Base-by-base conservation (phyloP, 495 filamentous ascomycete species). In the Terfezia claveryi region DNA sequence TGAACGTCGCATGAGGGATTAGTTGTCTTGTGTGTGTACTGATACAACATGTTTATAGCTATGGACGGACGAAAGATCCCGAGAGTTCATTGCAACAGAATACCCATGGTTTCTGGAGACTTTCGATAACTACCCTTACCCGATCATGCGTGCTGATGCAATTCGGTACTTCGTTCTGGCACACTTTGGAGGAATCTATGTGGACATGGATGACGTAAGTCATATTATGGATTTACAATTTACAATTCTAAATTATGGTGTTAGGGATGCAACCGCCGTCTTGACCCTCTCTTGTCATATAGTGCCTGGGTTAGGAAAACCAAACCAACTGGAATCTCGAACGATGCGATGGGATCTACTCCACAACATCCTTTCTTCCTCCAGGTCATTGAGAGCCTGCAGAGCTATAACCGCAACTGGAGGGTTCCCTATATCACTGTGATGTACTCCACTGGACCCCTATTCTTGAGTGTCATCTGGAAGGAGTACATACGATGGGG, bases 31-130 rank as follows among this genome's bases (percentile, higher is more conserved):
- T 9, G 14, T 37, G 55, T 14, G 27, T 10, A 5, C 50, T 55
- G 36, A 38, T 32, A 32, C 41, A n/a, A 9, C 10, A 56, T 41
- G n/a, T 10, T 6, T 53, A 7, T 55, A 87, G 85, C 75, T 94
- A n/a, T 94, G 87, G 87, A 91, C 87, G 7, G 81, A 89, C 60
- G 75, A 77, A 52, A 77, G 77, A 55, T 77, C 82, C 52, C 75
- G 81, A 55, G 76, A 81, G 5, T 87, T 93, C 58, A 87, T 93
- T 60, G 75, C 77, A 49, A 68, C 70, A 37, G 76, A 87, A 68
- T 91, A 94, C 61, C 78, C 83, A 1, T 92, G 84, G 83, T 94
- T 93, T 71, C 73, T 89, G 36, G 76, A 77, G 32, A 87, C 84
- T 1, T 94, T 83, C 61, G 83, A 87, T 62, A 73, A 73, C 63